phyloP scores from a whole-genome alignment of 2,329 filamentous ascomycete species.

The Cladosporium sp. region DNA sequence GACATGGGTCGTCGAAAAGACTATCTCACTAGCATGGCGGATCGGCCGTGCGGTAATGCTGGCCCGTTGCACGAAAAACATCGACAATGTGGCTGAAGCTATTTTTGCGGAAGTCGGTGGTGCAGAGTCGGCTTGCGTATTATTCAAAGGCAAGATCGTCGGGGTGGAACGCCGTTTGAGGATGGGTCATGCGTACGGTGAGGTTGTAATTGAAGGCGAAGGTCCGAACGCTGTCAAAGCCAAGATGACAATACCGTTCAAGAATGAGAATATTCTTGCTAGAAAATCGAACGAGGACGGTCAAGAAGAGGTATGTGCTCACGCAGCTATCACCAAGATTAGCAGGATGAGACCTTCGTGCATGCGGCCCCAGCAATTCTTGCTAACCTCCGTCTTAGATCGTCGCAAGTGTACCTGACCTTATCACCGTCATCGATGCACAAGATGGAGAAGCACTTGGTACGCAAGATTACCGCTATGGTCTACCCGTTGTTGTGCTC shows the following conservation, averaged over 20 bases:
- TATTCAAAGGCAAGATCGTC: slow-evolving; percentile 45
- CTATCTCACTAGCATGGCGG: slow-evolving; percentile 35
- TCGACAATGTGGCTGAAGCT: slow-evolving; percentile 34
- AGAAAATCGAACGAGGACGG: slow-evolving; percentile 16
- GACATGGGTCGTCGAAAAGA: slow-evolving; percentile 37
- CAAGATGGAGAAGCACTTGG: slow-evolving; percentile 55
- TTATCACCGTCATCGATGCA: slow-evolving; percentile 54
- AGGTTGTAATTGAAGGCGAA: slow-evolving; percentile 37
- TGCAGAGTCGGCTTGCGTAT: slow-evolving; percentile 32
- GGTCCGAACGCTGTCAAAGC: slow-evolving; percentile 22
- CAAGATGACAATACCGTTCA: slow-evolving; percentile 24
- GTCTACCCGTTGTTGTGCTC: slow-evolving; percentile 48
- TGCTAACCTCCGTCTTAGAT: background rate
- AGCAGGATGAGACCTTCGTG: too few species aligned
- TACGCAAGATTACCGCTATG: slow-evolving; percentile 55
- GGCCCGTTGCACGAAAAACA: slow-evolving; percentile 34
- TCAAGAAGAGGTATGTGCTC: slow-evolving; percentile 30
- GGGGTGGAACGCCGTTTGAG: slow-evolving; percentile 39
- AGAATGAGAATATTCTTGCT: slow-evolving; percentile 28
- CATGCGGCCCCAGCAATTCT: too few species aligned
- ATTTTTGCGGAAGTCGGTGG: slow-evolving; percentile 42
- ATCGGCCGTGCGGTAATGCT: slow-evolving; percentile 35
- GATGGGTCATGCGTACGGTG: slow-evolving; percentile 41
- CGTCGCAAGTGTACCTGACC: slow-evolving; percentile 53
- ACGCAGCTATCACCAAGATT: too few species aligned